Conservation (phyloP, 2,329 filamentous ascomycete genomes). For the Fusarium burgessii region DNA sequence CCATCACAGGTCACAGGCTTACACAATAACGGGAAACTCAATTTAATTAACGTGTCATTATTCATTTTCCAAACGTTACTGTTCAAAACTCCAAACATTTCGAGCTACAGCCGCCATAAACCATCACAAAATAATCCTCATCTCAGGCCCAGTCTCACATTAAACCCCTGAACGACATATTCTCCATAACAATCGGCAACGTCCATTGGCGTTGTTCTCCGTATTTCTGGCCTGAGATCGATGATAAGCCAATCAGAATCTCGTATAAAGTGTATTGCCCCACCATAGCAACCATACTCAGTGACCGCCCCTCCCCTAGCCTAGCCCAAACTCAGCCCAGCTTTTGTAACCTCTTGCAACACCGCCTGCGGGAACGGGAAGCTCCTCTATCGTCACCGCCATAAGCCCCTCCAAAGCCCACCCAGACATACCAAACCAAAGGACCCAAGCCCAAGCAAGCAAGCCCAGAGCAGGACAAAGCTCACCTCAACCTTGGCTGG, state of each 20-base stretch:
- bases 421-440: constrained; percentile 5
- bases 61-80: neutral
- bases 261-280: neutral
- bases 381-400: constrained; percentile 53
- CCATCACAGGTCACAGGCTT: neutral
- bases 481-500: constrained; percentile 39
- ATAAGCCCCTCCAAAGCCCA: constrained; percentile 36
- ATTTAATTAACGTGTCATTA: neutral
- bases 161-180: constrained; percentile 31
- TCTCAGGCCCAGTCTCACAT: constrained; percentile 7
- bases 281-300: constrained; percentile 22
- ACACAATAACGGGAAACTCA: neutral
- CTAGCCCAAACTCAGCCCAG: constrained; percentile 11
- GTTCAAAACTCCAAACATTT: constrained; percentile 9
- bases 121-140: constrained; percentile 31
- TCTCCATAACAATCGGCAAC: constrained; percentile 25
- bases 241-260: neutral
- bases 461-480: constrained; percentile 30
- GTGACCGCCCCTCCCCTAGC: constrained; percentile 27
- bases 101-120: constrained; percentile 23
- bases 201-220: constrained; percentile 22
- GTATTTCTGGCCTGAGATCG: constrained; percentile 10
- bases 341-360: constrained; percentile 33
- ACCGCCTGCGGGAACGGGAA: constrained; percentile 41
- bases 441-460: neutral